These are phyloP conservation scores for Knoxdaviesia proteae DNA, from an alignment of 2,329 filamentous ascomycete species.

Conservation along the genomic window DNA sequence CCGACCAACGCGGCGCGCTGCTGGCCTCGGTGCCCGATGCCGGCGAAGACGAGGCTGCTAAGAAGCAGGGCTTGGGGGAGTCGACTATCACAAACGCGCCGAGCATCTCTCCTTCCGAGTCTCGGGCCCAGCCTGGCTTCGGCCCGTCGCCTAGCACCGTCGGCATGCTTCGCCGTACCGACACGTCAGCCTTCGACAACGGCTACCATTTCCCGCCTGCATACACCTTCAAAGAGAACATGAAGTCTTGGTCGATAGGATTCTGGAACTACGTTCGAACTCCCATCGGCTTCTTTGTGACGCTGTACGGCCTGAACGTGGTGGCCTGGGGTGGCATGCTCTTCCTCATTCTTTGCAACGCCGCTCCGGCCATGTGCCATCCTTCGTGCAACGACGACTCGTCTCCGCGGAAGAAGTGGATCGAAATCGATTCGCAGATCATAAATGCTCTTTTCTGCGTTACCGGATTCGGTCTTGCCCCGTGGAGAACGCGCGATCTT, in stretches of 20 bases:
- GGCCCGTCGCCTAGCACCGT: not conserved
- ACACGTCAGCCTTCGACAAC: constrained; percentile 30
- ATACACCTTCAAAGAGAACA: constrained; percentile 37
- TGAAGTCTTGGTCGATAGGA: constrained; percentile 31
- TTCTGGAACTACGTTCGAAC: constrained; percentile 59
- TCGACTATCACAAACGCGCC: no score
- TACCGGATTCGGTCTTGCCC: constrained; percentile 64
- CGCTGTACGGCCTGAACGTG: constrained; percentile 61
- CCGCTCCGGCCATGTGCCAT: constrained; percentile 50
- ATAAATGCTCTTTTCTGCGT: constrained; percentile 55
- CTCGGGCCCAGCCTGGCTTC: not conserved
- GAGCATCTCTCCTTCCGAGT: no score
- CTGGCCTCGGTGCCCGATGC: constrained; percentile 1
- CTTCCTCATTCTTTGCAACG: constrained; percentile 65
- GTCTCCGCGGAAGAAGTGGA: constrained; percentile 62
- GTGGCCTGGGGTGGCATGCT: constrained; percentile 86
- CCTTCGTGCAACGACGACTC: constrained; percentile 50
- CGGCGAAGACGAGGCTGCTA: not conserved
- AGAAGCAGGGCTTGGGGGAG: no score
- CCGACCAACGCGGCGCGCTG: not conserved
- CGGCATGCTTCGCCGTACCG: constrained; percentile 1
- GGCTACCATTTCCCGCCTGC: constrained; percentile 45
- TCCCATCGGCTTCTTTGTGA: constrained; percentile 55
- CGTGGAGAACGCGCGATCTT: constrained; percentile 66
- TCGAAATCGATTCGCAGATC: constrained; percentile 70